These are phyloP conservation scores for Dothistroma pini DNA, from an alignment of 2,329 filamentous ascomycete genomes.

Conservation along the genomic window DNA sequence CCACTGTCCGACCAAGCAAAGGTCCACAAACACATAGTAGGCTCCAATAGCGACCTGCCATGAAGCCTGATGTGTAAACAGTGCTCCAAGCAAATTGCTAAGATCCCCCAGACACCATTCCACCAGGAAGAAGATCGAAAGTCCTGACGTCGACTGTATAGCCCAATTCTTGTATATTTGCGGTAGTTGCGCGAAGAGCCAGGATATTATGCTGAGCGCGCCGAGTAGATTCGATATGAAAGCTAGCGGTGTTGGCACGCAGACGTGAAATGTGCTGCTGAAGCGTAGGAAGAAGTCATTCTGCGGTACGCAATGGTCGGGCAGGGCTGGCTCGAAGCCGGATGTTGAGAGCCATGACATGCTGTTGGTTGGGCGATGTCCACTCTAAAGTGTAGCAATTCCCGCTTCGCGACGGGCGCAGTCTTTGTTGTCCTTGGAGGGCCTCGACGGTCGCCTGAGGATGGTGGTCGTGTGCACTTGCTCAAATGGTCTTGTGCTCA, in stretches of 20 bases:
- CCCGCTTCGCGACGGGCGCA: background rate
- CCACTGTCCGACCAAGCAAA: conserved; percentile 60
- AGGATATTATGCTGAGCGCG: conserved; percentile 60
- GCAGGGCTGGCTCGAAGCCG: conserved; percentile 42
- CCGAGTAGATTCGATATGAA: conserved; percentile 60
- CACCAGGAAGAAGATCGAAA: conserved; percentile 62
- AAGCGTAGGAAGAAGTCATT: conserved; percentile 55
- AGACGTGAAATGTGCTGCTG: conserved; percentile 59
- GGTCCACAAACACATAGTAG: conserved; percentile 65
- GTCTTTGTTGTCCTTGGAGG: background rate
- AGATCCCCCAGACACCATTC: conserved; percentile 65
- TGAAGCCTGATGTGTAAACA: conserved; percentile 61
- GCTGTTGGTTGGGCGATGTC: conserved; percentile 5
- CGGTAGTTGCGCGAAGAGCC: conserved; percentile 66
- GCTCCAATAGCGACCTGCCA: conserved; percentile 64
- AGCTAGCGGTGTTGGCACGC: conserved; percentile 61
- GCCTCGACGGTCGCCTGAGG: background rate
- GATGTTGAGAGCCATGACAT: conserved; percentile 29
- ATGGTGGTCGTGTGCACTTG: conserved; percentile 8
- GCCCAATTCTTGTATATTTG: conserved; percentile 67
- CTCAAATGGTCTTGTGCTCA: conserved; percentile 21
- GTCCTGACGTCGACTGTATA: conserved; percentile 60
- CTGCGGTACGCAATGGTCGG: conserved; percentile 58
- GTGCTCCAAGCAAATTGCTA: conserved; percentile 59
- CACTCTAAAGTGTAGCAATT: background rate